Conservation (phyloP, 257 asterid species). For the Scutellaria galericulata region DNA sequence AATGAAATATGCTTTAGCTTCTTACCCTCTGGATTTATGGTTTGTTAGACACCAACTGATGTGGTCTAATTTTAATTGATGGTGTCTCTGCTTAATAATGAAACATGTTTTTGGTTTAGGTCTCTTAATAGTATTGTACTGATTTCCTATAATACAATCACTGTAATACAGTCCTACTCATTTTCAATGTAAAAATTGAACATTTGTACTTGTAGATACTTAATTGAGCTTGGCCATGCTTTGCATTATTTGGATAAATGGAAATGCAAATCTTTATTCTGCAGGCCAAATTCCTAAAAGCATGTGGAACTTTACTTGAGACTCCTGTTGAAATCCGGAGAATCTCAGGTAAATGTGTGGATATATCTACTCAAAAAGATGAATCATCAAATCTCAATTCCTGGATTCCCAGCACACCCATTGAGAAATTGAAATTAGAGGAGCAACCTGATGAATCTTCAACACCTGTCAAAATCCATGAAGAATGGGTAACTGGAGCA, state of each 20-base stretch:
- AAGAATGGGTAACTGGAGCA: constrained; percentile 43
- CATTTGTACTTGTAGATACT: not conserved
- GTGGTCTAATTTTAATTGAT: not conserved
- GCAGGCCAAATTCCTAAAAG: constrained; percentile 85
- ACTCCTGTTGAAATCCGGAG: constrained; percentile 79
- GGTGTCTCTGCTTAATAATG: not conserved
- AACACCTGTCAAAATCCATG: constrained; percentile 48
- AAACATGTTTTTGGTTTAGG: not conserved
- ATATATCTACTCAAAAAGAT: constrained; percentile 40
- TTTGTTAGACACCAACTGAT: not conserved
- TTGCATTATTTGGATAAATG: not conserved
- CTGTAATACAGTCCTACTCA: too few species aligned
- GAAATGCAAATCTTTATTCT: constrained; percentile 27
- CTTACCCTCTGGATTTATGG: not conserved
- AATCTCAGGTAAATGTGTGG: constrained; percentile 44
- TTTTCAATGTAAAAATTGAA: not conserved
- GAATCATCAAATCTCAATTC: constrained; percentile 43
- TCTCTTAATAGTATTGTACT: not conserved
- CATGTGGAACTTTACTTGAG: constrained; percentile 82
- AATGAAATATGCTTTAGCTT: constrained; percentile 25
- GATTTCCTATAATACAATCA: too few species aligned
- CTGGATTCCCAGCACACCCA: constrained; percentile 35
- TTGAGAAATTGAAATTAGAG: constrained; percentile 49
- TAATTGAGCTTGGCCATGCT: not conserved
- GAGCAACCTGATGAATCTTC: constrained; percentile 51